phyloP scores from a whole-genome alignment of 371 early-diverging fungal genomes.

The Vairimorpha ceranae region DNA sequence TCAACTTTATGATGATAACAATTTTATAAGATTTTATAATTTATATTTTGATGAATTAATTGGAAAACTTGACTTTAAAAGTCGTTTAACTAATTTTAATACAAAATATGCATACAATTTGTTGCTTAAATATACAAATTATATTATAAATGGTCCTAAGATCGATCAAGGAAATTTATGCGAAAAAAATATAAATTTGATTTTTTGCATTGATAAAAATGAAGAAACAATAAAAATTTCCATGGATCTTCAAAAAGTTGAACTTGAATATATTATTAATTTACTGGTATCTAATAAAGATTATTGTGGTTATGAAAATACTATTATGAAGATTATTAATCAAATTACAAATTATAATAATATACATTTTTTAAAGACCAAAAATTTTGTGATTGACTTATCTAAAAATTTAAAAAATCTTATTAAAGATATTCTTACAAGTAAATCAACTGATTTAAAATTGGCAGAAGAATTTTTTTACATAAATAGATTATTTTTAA shows the following conservation, averaged over 20 bases:
- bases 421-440: neutral
- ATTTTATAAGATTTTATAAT: neutral
- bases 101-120: neutral
- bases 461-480: conserved; percentile 15
- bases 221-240: neutral
- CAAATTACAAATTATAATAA: neutral
- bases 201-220: neutral
- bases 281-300: neutral
- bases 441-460: neutral
- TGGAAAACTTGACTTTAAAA: neutral
- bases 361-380: neutral
- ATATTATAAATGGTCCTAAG: neutral
- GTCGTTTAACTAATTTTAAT: neutral
- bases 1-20: neutral
- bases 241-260: neutral
- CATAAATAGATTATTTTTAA: conserved; percentile 1
- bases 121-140: neutral
- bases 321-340: neutral
- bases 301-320: neutral
- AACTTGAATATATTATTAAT: neutral
- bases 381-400: neutral
- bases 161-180: neutral
- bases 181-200: neutral
- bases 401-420: neutral
- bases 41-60: conserved; percentile 1